Evolutionary conservation across 345 rosid species (phyloP).

Genomic region (Gossypium herbaceum): DNA sequence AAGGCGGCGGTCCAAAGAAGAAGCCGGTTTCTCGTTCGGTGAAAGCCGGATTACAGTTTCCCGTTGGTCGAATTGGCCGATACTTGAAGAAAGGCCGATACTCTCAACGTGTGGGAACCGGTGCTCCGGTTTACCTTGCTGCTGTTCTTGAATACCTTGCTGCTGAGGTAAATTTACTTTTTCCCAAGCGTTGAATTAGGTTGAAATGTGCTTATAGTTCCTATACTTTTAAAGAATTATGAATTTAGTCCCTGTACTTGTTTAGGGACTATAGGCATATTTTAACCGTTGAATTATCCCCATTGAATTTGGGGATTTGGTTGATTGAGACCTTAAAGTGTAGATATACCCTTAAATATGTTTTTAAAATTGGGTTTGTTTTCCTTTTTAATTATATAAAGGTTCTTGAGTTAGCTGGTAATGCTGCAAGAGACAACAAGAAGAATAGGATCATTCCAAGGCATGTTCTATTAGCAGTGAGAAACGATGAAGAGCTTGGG

Average conservation of each 20-base stretch:
- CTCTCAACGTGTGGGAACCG: slow-evolving; percentile 59
- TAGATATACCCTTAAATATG: neutral
- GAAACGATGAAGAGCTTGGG: slow-evolving; percentile 73
- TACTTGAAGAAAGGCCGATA: slow-evolving; percentile 76
- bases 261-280: no score
- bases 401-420: slow-evolving; percentile 74
- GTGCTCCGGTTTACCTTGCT: slow-evolving; percentile 79
- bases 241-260: no score
- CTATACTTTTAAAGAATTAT: neutral
- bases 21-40: slow-evolving; percentile 76
- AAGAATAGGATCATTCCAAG: slow-evolving; percentile 70
- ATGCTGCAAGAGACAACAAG: slow-evolving; percentile 74
- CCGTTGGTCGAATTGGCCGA: slow-evolving; percentile 77
- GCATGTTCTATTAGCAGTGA: slow-evolving; percentile 57
- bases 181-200: neutral
- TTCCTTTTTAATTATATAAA: neutral
- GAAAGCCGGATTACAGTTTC: slow-evolving; percentile 73
- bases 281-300: no score
- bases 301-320: no score
- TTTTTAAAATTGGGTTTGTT: no score
- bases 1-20: slow-evolving; percentile 72
- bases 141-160: slow-evolving; percentile 86
- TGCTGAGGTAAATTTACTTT: slow-evolving; percentile 47
- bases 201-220: no score
- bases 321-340: neutral